Evolutionary conservation across 2,329 filamentous ascomycete species (phyloP), one percentile per base, ranked within the genome.

Genomic region (Scedosporium boydii): DNA sequence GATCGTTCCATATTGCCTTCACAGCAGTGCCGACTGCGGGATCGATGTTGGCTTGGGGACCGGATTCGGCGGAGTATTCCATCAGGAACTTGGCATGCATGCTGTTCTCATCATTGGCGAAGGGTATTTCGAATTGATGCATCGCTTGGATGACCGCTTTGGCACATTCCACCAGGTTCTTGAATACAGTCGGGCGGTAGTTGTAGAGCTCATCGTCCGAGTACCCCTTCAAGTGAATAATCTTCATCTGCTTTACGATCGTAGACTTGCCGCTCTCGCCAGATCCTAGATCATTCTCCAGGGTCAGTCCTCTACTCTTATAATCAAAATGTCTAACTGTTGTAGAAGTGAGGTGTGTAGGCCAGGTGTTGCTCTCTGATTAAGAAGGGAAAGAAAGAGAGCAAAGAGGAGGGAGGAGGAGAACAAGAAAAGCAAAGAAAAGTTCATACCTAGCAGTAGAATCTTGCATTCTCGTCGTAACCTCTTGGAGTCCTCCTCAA

Each of bases 191-290:
- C 65, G 96, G 86, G 64, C 95, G 89, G 79, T 98, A 98, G 73
- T 96, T 88, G 70, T 89, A 89, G 59, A 98, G 82, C 76, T 99
- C 95, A 70, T 98, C 93, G 68, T 91, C 87, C 10, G 91, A 93
- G 77, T 99, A 99, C 65, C 95, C 95, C 77, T 97, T 96, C 70
- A 98, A 89, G 73, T 99, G 95, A 72, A 99, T 98, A 70, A 99
- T 99, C 78, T 98, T 99, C 95, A 99, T 99, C 82, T 99, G 95
- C 77, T 99, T 99, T 69, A 99, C 95, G 70, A 99, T 98, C 9
- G 95, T 99, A 63, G 95, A 98, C 78, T 99, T 99, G 68, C 95
- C 95, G 76, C 93, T 98, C 80, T 99, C 95, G 67, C 95, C 95
- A 67, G 95, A 98, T 67, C 95, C 95, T 97, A 74, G 67, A 38